Base-by-base conservation (phyloP, 305 asterid species). In the Solanum aculeatissimum region DNA sequence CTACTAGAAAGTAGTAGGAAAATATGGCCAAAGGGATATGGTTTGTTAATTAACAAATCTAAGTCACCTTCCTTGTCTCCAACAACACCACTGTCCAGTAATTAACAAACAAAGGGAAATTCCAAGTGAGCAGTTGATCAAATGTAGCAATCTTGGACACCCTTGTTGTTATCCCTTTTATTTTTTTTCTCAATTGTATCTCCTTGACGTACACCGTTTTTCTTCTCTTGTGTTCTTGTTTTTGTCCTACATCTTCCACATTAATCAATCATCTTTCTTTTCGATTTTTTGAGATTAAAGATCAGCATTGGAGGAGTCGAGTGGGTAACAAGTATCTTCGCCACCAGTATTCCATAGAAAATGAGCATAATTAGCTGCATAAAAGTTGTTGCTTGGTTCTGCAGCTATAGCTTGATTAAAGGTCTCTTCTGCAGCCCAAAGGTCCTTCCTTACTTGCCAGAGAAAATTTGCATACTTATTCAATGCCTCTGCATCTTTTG, bases 331-430 rank as follows among this genome's bases (percentile, higher is more conserved):
- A 21, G 99, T 95, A 81, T 95, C 99, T 75, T 96, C 99, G 1
- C 94, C 98, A 15, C 99, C 99, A 9, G 98, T 96, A 87, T 85
- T 96, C 98, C 98, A 96, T 32, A 96, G 85, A 84, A 96, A 96
- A 91, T 96, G 89, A 19, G 99, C 99, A 68, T 96, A 96, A 84
- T 90, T 92, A 84, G 93, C 95, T 15, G 98, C 95, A 47, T 95
- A 96, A 85, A 82, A 93, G 9, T 97, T 80, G 86, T 96, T 96
- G 60, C 74, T 55, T 40, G 98, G 98, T n/a, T 95, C 99, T 7
- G 86, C 92, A 19, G 89, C 85, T n/a, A 95, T 92, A 89, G 99
- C 98, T 88, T 92, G 97, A 87, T 88, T 83, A 86, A 89, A 93
- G 2, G 94, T 90, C 89, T 95, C 94, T 83, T 96, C 99, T 1